Conservation (phyloP, 106 monocot species). For the Amphibolis antarctica region DNA sequence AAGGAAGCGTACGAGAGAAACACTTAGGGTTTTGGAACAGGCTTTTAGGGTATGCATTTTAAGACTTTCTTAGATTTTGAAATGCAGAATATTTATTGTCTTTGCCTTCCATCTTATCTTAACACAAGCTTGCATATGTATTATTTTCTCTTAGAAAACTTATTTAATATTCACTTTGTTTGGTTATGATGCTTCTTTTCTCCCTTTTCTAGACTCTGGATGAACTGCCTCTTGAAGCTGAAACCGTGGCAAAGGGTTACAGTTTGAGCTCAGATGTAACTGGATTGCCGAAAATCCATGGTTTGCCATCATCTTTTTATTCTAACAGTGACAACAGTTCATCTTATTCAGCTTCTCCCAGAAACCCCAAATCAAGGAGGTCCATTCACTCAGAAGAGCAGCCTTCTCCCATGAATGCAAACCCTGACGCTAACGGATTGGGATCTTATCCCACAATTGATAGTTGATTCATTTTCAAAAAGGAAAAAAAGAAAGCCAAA, state of each 20-base stretch:
- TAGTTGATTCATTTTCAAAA: no score
- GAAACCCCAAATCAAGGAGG: slow-evolving; percentile 41
- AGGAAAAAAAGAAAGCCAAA: no score
- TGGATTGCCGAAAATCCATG: slow-evolving; percentile 60
- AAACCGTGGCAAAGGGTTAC: slow-evolving; percentile 66
- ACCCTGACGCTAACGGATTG: slow-evolving; percentile 37
- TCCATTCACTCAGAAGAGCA: slow-evolving; percentile 68
- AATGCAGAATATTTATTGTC: neutral
- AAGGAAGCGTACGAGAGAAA: slow-evolving; percentile 57
- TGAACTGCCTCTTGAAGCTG: slow-evolving; percentile 82
- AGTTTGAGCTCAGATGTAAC: slow-evolving; percentile 42
- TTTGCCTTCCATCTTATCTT: no score
- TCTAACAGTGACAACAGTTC: slow-evolving; percentile 20
- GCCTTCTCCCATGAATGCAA: slow-evolving; percentile 13
- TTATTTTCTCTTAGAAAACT: no score
- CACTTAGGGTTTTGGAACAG: slow-evolving; percentile 50
- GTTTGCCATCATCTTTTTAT: slow-evolving; percentile 54
- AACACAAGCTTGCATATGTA: no score
- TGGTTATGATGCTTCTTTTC: neutral
- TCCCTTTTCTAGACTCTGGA: slow-evolving; percentile 50
- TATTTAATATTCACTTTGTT: neutral
- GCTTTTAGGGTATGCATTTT: slow-evolving; percentile 43
- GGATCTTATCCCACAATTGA: slow-evolving; percentile 37
- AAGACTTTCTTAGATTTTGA: neutral
- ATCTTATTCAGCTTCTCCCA: slow-evolving; percentile 42